Base-by-base conservation (phyloP, 352 stramenopile species). In the Globisporangium iwayamae region DNA sequence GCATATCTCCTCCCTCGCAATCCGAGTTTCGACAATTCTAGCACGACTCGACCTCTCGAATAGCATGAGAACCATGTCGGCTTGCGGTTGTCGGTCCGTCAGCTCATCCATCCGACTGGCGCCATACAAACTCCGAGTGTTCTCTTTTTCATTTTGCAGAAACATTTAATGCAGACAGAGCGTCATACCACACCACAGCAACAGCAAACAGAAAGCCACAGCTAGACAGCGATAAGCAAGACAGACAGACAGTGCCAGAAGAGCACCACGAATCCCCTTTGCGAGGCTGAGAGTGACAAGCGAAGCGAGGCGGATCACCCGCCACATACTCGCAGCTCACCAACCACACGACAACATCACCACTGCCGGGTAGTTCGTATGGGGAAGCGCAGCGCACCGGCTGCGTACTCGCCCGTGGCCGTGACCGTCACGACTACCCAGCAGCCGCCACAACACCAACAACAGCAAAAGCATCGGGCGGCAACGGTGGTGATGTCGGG, bases 391-490 rank as follows among this genome's bases (percentile, higher is more conserved):
- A 36, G 34, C 52, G n/a, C 13, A 13, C 4, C 55, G 13, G 32
- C 55, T 6, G 18, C 55, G 38, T 48, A 52, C 55, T 61, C 55
- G 13, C 36, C 55, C 38, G 55, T 51, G 20, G 38, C 22, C 13
- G 20, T 48, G 13, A 18, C n/a, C 13, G 16, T 22, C 5, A 28
- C 50, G 13, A 28, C 34, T 7, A 43, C 11, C 3, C 48, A 55
- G 28, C 48, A 36, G 50, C 28, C 30, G 46, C 20, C n/a, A 0
- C 46, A n/a, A 16, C 14, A 7, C 18, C 52, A 58, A 32, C 52
- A 46, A n/a, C 52, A 58, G 52, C 52, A 58, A 22, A 45, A 58
- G 52, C 32, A 10, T 22, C 54, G 38, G n/a, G 16, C 41, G n/a
- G 16, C 41, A 8, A 10, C 41, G 41, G 16, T 18, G 13, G 16